Conservation (phyloP, 192 early-diverging fungal genomes). For the Gaertneriomyces sp. region DNA sequence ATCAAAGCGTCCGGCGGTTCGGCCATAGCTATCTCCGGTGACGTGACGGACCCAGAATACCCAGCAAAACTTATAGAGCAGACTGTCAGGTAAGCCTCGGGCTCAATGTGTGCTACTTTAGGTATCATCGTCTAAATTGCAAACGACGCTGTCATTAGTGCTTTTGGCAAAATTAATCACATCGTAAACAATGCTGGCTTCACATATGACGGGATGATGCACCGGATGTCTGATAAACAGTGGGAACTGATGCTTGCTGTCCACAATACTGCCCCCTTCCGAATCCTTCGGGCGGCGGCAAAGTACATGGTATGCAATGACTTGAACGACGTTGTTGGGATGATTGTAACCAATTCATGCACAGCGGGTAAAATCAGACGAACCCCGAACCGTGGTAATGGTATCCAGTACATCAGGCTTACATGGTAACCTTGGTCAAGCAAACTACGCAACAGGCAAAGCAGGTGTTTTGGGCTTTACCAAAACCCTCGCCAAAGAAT, state of each 20-base stretch:
- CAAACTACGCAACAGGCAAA: conserved; percentile 46
- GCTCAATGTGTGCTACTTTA: background rate
- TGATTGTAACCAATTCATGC: background rate
- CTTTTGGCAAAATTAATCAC: conserved; percentile 38
- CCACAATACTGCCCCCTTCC: conserved; percentile 64
- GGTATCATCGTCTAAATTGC: background rate
- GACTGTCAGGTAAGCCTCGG: conserved; percentile 44
- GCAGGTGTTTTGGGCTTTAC: conserved; percentile 40
- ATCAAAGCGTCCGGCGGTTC: conserved; percentile 24
- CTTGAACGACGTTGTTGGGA: too few species aligned
- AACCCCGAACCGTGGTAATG: conserved; percentile 53
- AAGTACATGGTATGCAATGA: conserved; percentile 32
- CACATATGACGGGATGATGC: conserved; percentile 28
- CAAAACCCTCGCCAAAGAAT: conserved; percentile 57
- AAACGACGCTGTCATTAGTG: background rate
- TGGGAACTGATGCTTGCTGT: conserved; percentile 38
- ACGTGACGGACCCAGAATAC: conserved; percentile 54
- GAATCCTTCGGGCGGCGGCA: conserved; percentile 57
- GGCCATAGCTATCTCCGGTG: conserved; percentile 44
- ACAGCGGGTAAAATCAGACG: conserved; percentile 52
- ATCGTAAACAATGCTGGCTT: conserved; percentile 33
- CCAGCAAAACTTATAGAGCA: conserved; percentile 53
- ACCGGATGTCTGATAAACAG: conserved; percentile 29
- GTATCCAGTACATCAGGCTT: conserved; percentile 27
- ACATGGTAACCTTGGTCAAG: conserved; percentile 33